Evolutionary conservation across 2,329 filamentous ascomycete genomes (phyloP).

Genomic region (Aspergillus floridensis): DNA sequence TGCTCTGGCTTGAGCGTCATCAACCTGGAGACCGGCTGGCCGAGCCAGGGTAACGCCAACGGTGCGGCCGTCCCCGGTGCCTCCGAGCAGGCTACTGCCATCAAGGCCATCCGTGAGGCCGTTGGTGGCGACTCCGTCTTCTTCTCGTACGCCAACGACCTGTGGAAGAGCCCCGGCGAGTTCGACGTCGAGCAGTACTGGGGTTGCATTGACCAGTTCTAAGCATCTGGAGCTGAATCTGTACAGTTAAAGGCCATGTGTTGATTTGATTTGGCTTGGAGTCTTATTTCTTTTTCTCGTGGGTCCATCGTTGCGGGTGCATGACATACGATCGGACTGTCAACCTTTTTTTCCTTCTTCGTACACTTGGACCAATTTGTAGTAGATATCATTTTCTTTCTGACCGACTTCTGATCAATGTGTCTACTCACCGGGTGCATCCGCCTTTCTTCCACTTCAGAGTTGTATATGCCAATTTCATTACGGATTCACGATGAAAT

Average conservation of each 20-base stretch:
- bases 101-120: conserved; percentile 65
- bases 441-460: conserved; percentile 22
- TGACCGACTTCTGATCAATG: conserved; percentile 28
- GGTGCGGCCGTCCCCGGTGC: conserved; percentile 67
- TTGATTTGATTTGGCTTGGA: conserved; percentile 17
- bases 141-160: conserved; percentile 77
- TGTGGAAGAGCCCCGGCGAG: conserved; percentile 72
- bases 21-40: conserved; percentile 93
- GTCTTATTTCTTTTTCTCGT: conserved; percentile 15
- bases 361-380: conserved; percentile 16
- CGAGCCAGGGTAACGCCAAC: conserved; percentile 66
- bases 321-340: conserved; percentile 4
- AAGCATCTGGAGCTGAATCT: conserved; percentile 17
- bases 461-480: conserved; percentile 25
- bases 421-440: conserved; percentile 28
- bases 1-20: conserved; percentile 72
- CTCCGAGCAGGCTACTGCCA: conserved; percentile 67
- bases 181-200: conserved; percentile 78
- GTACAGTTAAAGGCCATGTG: conserved; percentile 7
- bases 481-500: conserved; percentile 5
- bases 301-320: conserved; percentile 13
- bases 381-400: conserved; percentile 23
- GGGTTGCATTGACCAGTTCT: conserved; percentile 61
- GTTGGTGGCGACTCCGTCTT: conserved; percentile 70
- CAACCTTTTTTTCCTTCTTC: conserved; percentile 15